Percentiles rank a stretch among this genome's conserved stretches.
These are phyloP conservation scores for Coemansia sp. DNA, from an alignment of 192 early-diverging fungal species.

Conservation along the genomic window DNA sequence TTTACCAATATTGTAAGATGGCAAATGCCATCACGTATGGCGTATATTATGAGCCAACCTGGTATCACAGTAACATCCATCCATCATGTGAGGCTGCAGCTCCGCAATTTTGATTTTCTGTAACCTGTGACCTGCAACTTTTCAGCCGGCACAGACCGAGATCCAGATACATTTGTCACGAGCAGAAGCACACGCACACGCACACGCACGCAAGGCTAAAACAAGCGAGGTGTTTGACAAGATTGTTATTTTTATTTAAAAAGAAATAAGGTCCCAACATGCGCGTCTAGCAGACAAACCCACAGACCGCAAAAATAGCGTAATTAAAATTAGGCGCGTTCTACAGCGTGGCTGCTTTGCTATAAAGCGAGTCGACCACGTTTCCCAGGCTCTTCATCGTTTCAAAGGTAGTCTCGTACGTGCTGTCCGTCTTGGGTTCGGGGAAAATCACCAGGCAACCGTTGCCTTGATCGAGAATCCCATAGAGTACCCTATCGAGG, in stretches of 20 bases:
- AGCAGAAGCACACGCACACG: too few species aligned
- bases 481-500: conserved; percentile 91
- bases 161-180: neutral
- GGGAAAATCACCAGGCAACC: conserved; percentile 96
- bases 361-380: conserved; percentile 93
- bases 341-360: conserved; percentile 67
- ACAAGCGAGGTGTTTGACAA: too few species aligned
- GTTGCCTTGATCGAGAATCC: conserved; percentile 96
- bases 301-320: too few species aligned
- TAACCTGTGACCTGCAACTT: neutral
- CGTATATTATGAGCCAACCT: neutral
- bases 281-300: neutral
- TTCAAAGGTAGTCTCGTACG: conserved; percentile 87
- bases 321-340: neutral
- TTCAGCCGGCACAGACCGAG: neutral
- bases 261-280: too few species aligned
- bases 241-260: too few species aligned
- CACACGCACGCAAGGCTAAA: too few species aligned
- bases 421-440: conserved; percentile 83
- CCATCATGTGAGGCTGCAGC: neutral
- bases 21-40: neutral
- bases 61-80: neutral
- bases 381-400: conserved; percentile 96
- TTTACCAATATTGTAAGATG: neutral
- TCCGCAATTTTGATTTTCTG: neutral